A percentile compares a stretch with the other conserved stretches of the same genome.
These are phyloP conservation scores for Leccinum broughii DNA, from an alignment of 768 basidiomycete species.

Conservation along the genomic window DNA sequence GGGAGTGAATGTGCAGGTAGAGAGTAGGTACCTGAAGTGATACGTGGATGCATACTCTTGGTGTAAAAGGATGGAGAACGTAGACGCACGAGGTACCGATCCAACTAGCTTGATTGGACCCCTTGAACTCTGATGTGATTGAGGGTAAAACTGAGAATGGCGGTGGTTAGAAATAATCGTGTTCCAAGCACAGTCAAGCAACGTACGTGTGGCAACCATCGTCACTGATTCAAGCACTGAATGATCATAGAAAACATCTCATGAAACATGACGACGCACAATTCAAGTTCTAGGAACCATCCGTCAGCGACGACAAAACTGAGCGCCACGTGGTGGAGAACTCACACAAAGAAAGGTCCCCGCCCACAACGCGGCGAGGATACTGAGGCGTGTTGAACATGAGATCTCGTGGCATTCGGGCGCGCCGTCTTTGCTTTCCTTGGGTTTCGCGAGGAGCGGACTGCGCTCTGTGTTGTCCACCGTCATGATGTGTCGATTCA, in stretches of 20 bases:
- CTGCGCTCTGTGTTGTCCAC: slow-evolving; percentile 23
- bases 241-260: not conserved
- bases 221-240: slow-evolving; percentile 14
- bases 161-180: slow-evolving; percentile 1
- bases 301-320: not conserved
- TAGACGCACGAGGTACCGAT: slow-evolving; percentile 26
- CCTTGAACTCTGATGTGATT: slow-evolving; percentile 27
- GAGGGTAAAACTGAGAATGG: slow-evolving; percentile 12
- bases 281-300: not conserved
- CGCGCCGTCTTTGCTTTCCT: slow-evolving; percentile 1
- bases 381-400: slow-evolving; percentile 53
- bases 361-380: slow-evolving; percentile 67
- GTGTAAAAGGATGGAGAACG: not conserved
- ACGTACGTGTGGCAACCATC: slow-evolving; percentile 26
- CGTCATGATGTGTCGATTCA: slow-evolving; percentile 1
- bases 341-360: slow-evolving; percentile 72
- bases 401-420: slow-evolving; percentile 63
- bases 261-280: not conserved
- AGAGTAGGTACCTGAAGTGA: slow-evolving; percentile 53
- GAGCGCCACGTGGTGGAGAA: slow-evolving; percentile 3
- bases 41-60: not conserved
- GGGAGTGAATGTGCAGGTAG: slow-evolving; percentile 78
- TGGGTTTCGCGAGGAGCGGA: slow-evolving; percentile 24
- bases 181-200: not conserved
- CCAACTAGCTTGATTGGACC: slow-evolving; percentile 32